Evolutionary conservation across 306 rosid genomes (phyloP).

Genomic region (Ormosia emarginata): DNA sequence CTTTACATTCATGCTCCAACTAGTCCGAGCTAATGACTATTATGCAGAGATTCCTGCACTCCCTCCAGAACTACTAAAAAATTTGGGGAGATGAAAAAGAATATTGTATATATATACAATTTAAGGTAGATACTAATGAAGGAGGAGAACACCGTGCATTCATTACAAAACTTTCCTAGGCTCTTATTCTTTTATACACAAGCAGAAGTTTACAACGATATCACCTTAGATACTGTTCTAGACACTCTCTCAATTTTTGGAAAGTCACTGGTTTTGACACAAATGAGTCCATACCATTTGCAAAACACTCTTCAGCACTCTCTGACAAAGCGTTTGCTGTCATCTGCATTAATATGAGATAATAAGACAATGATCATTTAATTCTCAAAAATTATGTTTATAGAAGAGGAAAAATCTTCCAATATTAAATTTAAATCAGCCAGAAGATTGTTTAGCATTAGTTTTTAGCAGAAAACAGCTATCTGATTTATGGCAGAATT

Average conservation of each 20-base stretch:
- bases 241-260: slow-evolving; percentile 62
- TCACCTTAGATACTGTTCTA: slow-evolving; percentile 50
- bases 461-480: neutral
- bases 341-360: slow-evolving; percentile 51
- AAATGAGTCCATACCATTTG: slow-evolving; percentile 86
- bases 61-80: slow-evolving; percentile 3
- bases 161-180: slow-evolving; percentile 68
- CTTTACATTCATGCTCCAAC: neutral
- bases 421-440: neutral
- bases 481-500: neutral
- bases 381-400: neutral
- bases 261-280: slow-evolving; percentile 81
- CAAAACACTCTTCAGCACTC: slow-evolving; percentile 85
- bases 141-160: slow-evolving; percentile 29
- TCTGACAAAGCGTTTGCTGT: slow-evolving; percentile 83
- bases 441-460: neutral
- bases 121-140: slow-evolving; percentile 22
- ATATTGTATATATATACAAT: slow-evolving; percentile 37
- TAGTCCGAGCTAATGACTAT: neutral
- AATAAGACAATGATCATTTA: neutral
- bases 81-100: neutral
- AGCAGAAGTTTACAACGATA: slow-evolving; percentile 46
- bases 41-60: slow-evolving; percentile 6
- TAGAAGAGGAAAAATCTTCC: neutral
- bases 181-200: slow-evolving; percentile 37